Percentiles rank a stretch among this genome's conserved stretches.
Conservation (phyloP, 306 rosid species). For the Fragaria nilgerrensis region DNA sequence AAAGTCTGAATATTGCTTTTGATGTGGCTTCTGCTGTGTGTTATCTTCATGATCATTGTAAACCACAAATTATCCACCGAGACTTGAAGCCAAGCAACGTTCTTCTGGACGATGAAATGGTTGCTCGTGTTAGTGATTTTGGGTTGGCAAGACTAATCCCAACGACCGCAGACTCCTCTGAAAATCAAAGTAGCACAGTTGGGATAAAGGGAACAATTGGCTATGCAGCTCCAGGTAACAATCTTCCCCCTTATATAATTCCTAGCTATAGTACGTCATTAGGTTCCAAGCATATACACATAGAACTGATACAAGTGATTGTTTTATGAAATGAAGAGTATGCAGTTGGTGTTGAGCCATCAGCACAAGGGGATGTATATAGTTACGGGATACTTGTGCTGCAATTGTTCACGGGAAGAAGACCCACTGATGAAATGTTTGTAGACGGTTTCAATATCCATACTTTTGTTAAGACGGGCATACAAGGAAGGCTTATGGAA, state of each 20-base stretch:
- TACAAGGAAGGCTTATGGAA: constrained; percentile 22
- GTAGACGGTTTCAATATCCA: constrained; percentile 28
- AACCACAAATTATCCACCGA: constrained; percentile 35
- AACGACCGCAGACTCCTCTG: neutral
- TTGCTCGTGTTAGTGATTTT: constrained; percentile 38
- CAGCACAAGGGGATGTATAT: constrained; percentile 33
- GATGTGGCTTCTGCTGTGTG: constrained; percentile 42
- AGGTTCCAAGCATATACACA: neutral
- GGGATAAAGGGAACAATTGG: constrained; percentile 26
- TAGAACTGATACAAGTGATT: neutral
- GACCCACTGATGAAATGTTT: constrained; percentile 34
- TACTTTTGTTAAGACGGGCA: constrained; percentile 20
- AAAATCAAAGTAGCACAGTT: constrained; percentile 19
- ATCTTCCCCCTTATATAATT: neutral
- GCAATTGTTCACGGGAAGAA: constrained; percentile 26
- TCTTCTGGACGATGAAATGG: constrained; percentile 37
- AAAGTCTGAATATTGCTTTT: constrained; percentile 29
- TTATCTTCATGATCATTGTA: constrained; percentile 37
- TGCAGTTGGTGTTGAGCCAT: constrained; percentile 27
- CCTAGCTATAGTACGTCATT: too few relatives aligned
- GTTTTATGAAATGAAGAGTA: constrained; percentile 29
- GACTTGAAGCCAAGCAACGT: constrained; percentile 46
- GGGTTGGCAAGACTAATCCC: constrained; percentile 36
- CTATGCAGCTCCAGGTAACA: constrained; percentile 29
- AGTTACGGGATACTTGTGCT: constrained; percentile 41